Evolutionary conservation across 1,284 basidiomycete species (phyloP).

Genomic region (Ceratorhiza oryzae-sativae): DNA sequence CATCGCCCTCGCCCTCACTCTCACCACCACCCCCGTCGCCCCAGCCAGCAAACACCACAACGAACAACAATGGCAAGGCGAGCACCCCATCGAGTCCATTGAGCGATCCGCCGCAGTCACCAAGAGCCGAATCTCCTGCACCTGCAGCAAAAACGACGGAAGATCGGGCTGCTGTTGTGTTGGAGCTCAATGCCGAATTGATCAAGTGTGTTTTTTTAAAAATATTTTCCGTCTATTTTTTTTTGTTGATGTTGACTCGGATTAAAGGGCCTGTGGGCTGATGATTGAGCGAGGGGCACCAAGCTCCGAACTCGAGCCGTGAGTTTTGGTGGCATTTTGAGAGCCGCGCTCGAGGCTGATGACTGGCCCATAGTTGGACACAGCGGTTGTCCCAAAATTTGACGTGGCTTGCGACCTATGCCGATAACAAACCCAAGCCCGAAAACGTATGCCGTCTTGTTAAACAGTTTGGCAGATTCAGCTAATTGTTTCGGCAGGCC

Average conservation of each 20-base stretch:
- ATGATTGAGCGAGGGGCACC: constrained; percentile 32
- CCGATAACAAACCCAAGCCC: constrained; percentile 31
- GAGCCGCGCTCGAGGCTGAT: neutral
- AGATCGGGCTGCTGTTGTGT: constrained; percentile 20
- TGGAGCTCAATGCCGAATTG: constrained; percentile 37
- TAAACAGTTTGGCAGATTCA: neutral
- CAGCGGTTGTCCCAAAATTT: constrained; percentile 35
- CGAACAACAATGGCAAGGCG: neutral
- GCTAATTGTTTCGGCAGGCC: neutral
- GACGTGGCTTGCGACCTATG: constrained; percentile 38
- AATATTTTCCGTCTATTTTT: neutral
- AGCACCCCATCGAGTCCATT: constrained; percentile 33
- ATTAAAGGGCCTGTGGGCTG: constrained; percentile 13
- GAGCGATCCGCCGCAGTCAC: constrained; percentile 32
- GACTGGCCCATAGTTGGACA: constrained; percentile 4
- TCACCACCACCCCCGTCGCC: constrained; percentile 31
- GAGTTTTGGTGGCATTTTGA: neutral
- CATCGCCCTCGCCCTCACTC: constrained; percentile 29
- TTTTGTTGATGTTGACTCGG: neutral
- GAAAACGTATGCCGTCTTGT: constrained; percentile 33
- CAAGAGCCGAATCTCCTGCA: neutral
- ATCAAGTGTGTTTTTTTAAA: constrained; percentile 30
- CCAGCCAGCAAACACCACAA: neutral
- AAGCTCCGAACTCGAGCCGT: constrained; percentile 31
- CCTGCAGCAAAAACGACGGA: constrained; percentile 5